Percentiles rank a stretch among this genome's conserved stretches.
Conservation (phyloP, 2,329 filamentous ascomycete genomes). For the Fusarium tupiense region DNA sequence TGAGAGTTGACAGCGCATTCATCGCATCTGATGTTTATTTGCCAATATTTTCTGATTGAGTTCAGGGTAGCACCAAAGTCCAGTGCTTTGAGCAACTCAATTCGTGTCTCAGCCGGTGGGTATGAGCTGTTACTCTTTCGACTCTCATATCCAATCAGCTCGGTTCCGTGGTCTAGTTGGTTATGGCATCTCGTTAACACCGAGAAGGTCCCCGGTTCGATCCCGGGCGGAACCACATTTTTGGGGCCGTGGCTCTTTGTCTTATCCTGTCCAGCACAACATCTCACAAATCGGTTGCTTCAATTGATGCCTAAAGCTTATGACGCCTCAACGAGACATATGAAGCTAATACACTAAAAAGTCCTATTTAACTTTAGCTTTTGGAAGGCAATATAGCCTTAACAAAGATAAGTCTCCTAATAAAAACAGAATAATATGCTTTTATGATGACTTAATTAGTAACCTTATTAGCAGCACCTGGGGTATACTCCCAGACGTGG, state of each 20-base stretch:
- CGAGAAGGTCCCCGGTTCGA: slow-evolving; percentile 48
- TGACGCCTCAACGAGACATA: no score
- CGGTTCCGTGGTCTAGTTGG: slow-evolving; percentile 47
- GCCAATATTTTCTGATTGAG: not conserved
- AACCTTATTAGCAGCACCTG: no score
- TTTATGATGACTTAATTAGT: no score
- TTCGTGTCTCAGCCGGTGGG: accelerated
- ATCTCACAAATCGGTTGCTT: no score
- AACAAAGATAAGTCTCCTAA: no score
- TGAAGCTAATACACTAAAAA: no score
- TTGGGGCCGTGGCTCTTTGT: not conserved
- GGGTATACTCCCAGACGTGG: not conserved
- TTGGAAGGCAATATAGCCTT: no score
- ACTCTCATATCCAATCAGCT: not conserved
- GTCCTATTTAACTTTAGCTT: no score
- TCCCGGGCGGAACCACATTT: slow-evolving; percentile 44
- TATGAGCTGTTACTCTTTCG: accelerated
- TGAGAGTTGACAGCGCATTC: not conserved
- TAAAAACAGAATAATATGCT: no score
- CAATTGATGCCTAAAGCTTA: no score
- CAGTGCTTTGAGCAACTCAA: not conserved
- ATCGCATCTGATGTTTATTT: not conserved
- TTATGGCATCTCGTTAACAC: slow-evolving; percentile 48
- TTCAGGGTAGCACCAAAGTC: not conserved
- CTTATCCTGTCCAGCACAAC: no score